Evolutionary conservation across 768 basidiomycete genomes (phyloP).

Genomic region (Lactarius hengduanensis): DNA sequence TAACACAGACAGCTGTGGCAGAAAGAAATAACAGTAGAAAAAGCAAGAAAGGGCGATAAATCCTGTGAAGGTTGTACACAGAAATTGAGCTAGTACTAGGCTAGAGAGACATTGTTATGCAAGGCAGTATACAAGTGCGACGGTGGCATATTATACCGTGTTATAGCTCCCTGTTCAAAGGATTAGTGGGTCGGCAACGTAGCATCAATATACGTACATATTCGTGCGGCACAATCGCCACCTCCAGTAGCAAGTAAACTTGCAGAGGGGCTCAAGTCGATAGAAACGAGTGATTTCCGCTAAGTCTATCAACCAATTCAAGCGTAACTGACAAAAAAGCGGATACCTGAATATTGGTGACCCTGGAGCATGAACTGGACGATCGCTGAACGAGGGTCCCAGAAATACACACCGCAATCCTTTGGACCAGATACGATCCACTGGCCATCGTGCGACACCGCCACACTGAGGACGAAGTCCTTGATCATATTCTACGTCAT

Average conservation of each 20-base stretch:
- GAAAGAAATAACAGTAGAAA: too few species aligned
- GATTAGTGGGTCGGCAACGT: not conserved
- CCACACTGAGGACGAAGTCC: conserved; percentile 73
- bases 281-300: conserved; percentile 55
- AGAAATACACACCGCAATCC: conserved; percentile 94
- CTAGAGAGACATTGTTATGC: not conserved
- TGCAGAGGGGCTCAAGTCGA: conserved; percentile 62
- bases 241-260: conserved; percentile 64
- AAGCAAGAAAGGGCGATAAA: too few species aligned
- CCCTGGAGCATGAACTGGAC: conserved; percentile 94
- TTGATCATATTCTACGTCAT: conserved; percentile 31
- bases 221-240: conserved; percentile 68
- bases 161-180: conserved; percentile 30
- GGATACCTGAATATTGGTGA: conserved; percentile 61
- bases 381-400: conserved; percentile 73
- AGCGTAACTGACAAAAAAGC: not conserved
- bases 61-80: too few species aligned
- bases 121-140: conserved; percentile 5
- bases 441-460: conserved; percentile 86
- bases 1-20: too few species aligned
- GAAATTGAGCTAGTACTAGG: too few species aligned
- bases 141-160: conserved; percentile 18
- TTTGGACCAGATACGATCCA: conserved; percentile 96
- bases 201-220: conserved; percentile 47
- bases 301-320: not conserved